phyloP scores from a whole-genome alignment of 495 filamentous ascomycete genomes.

The Podospora tetraspora region DNA sequence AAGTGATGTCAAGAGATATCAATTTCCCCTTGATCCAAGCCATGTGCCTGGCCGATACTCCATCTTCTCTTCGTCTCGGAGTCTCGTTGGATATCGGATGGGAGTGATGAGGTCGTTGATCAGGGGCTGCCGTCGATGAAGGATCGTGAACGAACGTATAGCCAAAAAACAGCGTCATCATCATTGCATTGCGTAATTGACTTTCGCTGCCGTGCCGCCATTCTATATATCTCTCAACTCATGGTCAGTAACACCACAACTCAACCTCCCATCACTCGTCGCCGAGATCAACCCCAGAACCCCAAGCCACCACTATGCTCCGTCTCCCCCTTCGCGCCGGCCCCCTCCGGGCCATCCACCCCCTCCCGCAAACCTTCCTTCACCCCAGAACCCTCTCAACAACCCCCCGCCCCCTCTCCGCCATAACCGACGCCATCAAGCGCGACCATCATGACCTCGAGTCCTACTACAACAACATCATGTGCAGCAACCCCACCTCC shows the following conservation, averaged over 20 bases:
- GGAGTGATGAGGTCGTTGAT: not conserved
- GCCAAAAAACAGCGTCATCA: not conserved
- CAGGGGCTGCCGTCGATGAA: not conserved
- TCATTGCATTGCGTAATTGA: not conserved
- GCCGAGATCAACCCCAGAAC: not conserved
- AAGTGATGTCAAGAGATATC: not conserved
- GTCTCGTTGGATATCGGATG: not conserved
- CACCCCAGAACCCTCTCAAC: not conserved
- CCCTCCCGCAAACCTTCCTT: not conserved
- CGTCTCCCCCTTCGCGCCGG: not conserved
- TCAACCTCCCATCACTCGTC: too few species aligned
- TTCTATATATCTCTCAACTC: not conserved
- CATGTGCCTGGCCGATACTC: not conserved
- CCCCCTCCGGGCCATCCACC: not conserved
- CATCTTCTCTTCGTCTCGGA: not conserved
- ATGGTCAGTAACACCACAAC: not conserved
- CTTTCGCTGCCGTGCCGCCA: not conserved
- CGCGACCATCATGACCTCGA: slow-evolving; percentile 62
- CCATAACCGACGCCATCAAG: slow-evolving; percentile 33
- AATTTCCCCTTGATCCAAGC: not conserved
- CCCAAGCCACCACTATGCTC: not conserved
- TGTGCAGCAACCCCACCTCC: slow-evolving; percentile 30
- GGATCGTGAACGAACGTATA: not conserved
- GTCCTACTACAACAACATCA: slow-evolving; percentile 52
- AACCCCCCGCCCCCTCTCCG: not conserved